These are phyloP conservation scores for Microcyclospora pomicola DNA, from an alignment of 2,329 filamentous ascomycete species.

Conservation along the genomic window DNA sequence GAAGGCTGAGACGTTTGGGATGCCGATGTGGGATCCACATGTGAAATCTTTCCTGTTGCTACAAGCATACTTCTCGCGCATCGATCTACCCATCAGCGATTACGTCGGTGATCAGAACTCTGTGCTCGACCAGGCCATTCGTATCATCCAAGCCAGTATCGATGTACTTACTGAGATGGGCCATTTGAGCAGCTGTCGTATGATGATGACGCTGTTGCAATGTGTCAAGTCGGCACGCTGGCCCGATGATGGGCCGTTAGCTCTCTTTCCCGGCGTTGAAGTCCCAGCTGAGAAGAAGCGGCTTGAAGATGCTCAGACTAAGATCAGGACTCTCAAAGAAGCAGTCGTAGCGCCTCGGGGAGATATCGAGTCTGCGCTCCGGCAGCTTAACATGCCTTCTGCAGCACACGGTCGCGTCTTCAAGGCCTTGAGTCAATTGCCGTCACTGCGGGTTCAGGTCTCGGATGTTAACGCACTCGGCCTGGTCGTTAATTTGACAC, in stretches of 20 bases:
- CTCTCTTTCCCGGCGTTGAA: slow-evolving; percentile 63
- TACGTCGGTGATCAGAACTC: slow-evolving; percentile 86
- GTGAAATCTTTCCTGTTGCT: slow-evolving; percentile 90
- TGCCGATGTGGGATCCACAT: slow-evolving; percentile 97
- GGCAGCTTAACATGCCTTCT: slow-evolving; percentile 38
- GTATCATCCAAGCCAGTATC: slow-evolving; percentile 89
- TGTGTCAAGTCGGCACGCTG: slow-evolving; percentile 86
- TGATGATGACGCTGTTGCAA: slow-evolving; percentile 77
- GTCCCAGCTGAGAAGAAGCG: slow-evolving; percentile 30
- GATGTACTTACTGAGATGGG: slow-evolving; percentile 89
- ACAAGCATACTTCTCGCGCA: slow-evolving; percentile 87
- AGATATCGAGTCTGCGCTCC: slow-evolving; percentile 26
- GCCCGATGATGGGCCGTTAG: slow-evolving; percentile 66
- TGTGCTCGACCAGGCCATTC: slow-evolving; percentile 89
- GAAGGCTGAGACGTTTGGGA: slow-evolving; percentile 44
- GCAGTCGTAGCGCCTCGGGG: slow-evolving; percentile 22
- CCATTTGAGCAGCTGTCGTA: slow-evolving; percentile 58
- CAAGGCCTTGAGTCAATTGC: slow-evolving; percentile 52
- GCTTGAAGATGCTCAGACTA: slow-evolving; percentile 22
- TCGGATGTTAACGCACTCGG: slow-evolving; percentile 47
- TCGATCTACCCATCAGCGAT: slow-evolving; percentile 86
- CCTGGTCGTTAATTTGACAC: slow-evolving; percentile 49
- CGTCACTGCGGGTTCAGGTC: slow-evolving; percentile 51
- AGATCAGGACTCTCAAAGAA: slow-evolving; percentile 25
- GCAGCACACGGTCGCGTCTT: slow-evolving; percentile 36